Evolutionary conservation across 2,329 filamentous ascomycete genomes (phyloP).

Genomic region (Aspergillus aculeatinus): DNA sequence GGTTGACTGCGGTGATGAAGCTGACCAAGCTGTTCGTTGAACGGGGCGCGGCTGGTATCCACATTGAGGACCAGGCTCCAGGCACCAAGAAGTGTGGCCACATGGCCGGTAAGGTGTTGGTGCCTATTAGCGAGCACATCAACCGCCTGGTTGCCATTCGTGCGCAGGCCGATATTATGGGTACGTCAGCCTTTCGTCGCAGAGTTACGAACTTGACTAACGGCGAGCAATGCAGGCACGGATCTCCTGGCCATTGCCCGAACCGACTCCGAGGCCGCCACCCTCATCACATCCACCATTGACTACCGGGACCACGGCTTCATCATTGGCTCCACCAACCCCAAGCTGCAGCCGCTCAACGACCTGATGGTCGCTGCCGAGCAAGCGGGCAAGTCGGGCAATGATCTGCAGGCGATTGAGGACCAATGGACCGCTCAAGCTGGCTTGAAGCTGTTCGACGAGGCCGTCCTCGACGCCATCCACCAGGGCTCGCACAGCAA

Average conservation of each 20-base stretch:
- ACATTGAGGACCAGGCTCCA: constrained; percentile 97
- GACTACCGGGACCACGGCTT: constrained; percentile 93
- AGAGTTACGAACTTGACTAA: not conserved
- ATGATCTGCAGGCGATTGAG: constrained; percentile 84
- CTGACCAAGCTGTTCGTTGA: constrained; percentile 97
- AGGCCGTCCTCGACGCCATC: constrained; percentile 83
- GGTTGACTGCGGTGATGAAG: constrained; percentile 99
- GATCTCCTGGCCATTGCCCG: constrained; percentile 89
- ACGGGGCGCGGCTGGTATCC: constrained; percentile 93
- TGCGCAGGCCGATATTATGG: constrained; percentile 98
- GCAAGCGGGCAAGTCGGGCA: constrained; percentile 73
- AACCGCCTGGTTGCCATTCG: constrained; percentile 95
- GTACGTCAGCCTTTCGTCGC: constrained; percentile 44
- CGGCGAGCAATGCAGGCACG: constrained; percentile 52
- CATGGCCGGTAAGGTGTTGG: constrained; percentile 97
- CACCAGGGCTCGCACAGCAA: constrained; percentile 62
- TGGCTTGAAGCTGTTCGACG: constrained; percentile 81
- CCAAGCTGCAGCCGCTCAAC: constrained; percentile 76
- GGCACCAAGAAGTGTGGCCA: constrained; percentile 99
- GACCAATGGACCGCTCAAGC: constrained; percentile 81
- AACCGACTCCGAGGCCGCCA: constrained; percentile 96
- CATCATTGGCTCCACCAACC: constrained; percentile 87
- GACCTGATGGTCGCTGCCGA: constrained; percentile 91
- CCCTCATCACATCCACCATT: constrained; percentile 93
- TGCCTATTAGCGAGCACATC: constrained; percentile 96